phyloP scores from a whole-genome alignment of 2,329 filamentous ascomycete species.

The Aaosphaeria arxii region DNA sequence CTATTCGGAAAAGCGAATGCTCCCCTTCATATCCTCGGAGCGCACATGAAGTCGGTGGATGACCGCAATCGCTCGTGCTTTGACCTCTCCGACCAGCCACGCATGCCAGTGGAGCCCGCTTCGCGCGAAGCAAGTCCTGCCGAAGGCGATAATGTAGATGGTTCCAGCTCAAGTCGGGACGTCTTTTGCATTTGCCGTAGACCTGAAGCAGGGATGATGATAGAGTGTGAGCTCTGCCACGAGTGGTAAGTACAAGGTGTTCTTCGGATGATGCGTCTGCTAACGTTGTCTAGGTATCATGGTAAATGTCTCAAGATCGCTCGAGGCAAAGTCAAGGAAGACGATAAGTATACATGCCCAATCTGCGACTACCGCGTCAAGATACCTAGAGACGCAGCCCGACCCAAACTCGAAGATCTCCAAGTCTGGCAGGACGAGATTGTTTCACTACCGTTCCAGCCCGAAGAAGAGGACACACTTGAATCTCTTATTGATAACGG shows the following conservation, averaged over 20 bases:
- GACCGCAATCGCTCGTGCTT: constrained; percentile 90
- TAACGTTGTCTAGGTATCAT: constrained; percentile 67
- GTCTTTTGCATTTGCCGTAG: constrained; percentile 97
- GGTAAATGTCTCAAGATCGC: constrained; percentile 98
- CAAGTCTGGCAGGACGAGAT: constrained; percentile 83
- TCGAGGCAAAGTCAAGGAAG: constrained; percentile 94
- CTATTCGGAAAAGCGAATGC: constrained; percentile 97
- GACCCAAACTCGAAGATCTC: constrained; percentile 91
- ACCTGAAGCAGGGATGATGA: constrained; percentile 97
- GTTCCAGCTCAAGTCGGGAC: constrained; percentile 58
- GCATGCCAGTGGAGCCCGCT: constrained; percentile 86
- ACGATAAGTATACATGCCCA: constrained; percentile 96
- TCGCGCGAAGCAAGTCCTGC: constrained; percentile 74
- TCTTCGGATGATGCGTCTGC: neutral
- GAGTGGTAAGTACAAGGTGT: constrained; percentile 70
- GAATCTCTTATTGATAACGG: constrained; percentile 85
- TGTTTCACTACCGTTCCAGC: constrained; percentile 78
- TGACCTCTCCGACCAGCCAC: constrained; percentile 82
- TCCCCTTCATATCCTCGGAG: constrained; percentile 89
- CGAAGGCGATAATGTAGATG: constrained; percentile 46
- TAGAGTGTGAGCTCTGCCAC: constrained; percentile 96
- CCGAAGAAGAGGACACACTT: constrained; percentile 86
- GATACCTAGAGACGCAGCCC: constrained; percentile 92
- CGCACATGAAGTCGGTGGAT: constrained; percentile 89
- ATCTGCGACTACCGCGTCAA: constrained; percentile 97